These are phyloP conservation scores for Jackrogersella multiformis DNA, from an alignment of 495 filamentous ascomycete genomes.

Conservation along the genomic window DNA sequence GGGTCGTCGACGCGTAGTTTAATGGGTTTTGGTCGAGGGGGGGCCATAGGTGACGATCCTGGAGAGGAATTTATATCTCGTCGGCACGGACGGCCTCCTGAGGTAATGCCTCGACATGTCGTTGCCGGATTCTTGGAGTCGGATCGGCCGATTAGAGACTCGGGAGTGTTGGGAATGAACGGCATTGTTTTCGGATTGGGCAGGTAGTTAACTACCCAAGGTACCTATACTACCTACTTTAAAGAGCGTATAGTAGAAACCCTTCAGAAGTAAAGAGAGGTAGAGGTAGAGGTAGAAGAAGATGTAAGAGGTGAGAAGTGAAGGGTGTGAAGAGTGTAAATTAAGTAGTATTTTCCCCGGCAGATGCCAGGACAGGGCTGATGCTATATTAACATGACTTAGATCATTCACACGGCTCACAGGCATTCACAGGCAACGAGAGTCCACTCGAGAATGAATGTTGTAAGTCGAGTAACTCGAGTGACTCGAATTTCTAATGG, in stretches of 20 bases:
- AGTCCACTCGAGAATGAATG: slow-evolving; percentile 3
- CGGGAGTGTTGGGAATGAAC: slow-evolving; percentile 83
- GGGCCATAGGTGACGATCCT: slow-evolving; percentile 36
- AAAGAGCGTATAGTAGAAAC: slow-evolving; percentile 9
- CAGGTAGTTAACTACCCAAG: neutral
- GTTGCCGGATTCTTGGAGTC: slow-evolving; percentile 85
- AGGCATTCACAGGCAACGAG: slow-evolving; percentile 2
- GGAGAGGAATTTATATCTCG: slow-evolving; percentile 64
- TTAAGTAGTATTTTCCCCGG: neutral
- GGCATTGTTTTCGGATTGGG: slow-evolving; percentile 64
- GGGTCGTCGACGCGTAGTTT: slow-evolving; percentile 61
- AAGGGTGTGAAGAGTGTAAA: neutral
- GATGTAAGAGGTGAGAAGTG: too few relatives aligned
- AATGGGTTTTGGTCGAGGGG: slow-evolving; percentile 49
- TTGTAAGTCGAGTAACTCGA: neutral
- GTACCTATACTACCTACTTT: neutral
- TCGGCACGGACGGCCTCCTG: slow-evolving; percentile 79
- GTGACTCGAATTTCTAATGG: neutral
- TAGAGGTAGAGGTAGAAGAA: too few relatives aligned
- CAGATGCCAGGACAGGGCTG: slow-evolving; percentile 1
- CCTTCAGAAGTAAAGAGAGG: neutral
- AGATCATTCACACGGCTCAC: neutral
- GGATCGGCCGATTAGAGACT: slow-evolving; percentile 75
- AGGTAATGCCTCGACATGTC: slow-evolving; percentile 88
- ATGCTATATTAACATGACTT: slow-evolving; percentile 19